Base-by-base conservation (phyloP, 805 yeast genomes). In the Starmerella roubikii region DNA sequence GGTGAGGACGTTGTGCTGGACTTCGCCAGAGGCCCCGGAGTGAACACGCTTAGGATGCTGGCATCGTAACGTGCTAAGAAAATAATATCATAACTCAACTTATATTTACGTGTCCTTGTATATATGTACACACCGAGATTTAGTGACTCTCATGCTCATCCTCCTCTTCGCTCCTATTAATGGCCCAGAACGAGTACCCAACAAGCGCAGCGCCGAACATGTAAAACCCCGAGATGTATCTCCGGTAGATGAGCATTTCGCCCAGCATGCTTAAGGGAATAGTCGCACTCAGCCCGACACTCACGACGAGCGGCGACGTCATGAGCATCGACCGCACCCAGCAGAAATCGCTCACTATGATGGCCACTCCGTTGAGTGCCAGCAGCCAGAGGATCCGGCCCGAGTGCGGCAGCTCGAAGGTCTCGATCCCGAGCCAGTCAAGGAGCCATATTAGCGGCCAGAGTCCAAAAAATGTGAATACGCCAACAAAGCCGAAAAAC, bases 291-390 rank as follows among this genome's bases (percentile, higher is more conserved):
- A 91, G 65, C 0, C 98, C 98, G 10, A 91, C 93, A 0, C 98
- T 91, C 3, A 88, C 97, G 0, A 94, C 86, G 48, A 91, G 65
- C 2, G 98, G 98, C 32, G 91, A 78, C 1, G 98, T 91, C 53
- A 91, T 63, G 24, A 91, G 67, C 73, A 86, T 91, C 0, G 97
- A 93, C 46, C 83, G 74, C 25, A 94, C 94, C 98, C 98, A 91
- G 53, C 93, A 76, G 51, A 78, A 85, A 56, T 91, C 98, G 29
- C 93, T 78, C 13, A 86, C 59, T 49, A 91, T 78, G 1, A 95
- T 84, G 30, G 84, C 74, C 26, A 72, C 53, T 42, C 86, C 80
- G 57, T 91, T 91, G 34, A 73, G 45, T 0, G 69, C 36, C 6
- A 88, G 61, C 3, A 85, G 63, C 1, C 59, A 41, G 52, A 75